These are phyloP conservation scores for Lactuca saligna DNA, from an alignment of 129 eudicot genomes.

Conservation along the genomic window DNA sequence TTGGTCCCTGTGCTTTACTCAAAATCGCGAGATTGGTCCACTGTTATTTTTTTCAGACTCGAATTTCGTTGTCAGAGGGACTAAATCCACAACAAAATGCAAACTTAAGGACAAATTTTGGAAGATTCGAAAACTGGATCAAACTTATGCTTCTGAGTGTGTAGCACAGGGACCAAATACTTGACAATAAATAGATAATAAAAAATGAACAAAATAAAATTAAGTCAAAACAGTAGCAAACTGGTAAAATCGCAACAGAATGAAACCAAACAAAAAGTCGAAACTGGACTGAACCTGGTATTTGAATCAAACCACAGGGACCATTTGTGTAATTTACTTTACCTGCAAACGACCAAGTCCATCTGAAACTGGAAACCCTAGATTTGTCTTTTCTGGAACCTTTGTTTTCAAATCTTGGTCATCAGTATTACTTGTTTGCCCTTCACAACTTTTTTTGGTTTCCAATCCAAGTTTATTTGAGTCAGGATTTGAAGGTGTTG, in stretches of 20 bases:
- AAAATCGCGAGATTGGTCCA: not conserved
- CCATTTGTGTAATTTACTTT: conserved; percentile 14
- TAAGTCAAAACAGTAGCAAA: not conserved
- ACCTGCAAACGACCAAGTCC: conserved; percentile 92
- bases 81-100: not conserved
- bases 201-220: too few relatives aligned
- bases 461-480: conserved; percentile 33
- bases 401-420: conserved; percentile 56
- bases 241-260: not conserved
- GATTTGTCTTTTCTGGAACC: conserved; percentile 55
- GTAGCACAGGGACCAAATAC: not conserved
- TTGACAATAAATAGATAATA: too few relatives aligned
- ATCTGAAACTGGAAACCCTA: conserved; percentile 77
- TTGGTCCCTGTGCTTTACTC: too few relatives aligned
- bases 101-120: not conserved
- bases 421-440: conserved; percentile 38
- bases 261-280: too few relatives aligned
- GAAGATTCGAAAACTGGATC: not conserved
- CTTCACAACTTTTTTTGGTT: conserved; percentile 37
- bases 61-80: not conserved
- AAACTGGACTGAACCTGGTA: too few relatives aligned
- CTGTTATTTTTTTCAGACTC: not conserved
- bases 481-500: conserved; percentile 55
- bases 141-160: not conserved
- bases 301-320: not conserved